phyloP scores from a whole-genome alignment of 179 eudicot species.

The Patellifolia procumbens region DNA sequence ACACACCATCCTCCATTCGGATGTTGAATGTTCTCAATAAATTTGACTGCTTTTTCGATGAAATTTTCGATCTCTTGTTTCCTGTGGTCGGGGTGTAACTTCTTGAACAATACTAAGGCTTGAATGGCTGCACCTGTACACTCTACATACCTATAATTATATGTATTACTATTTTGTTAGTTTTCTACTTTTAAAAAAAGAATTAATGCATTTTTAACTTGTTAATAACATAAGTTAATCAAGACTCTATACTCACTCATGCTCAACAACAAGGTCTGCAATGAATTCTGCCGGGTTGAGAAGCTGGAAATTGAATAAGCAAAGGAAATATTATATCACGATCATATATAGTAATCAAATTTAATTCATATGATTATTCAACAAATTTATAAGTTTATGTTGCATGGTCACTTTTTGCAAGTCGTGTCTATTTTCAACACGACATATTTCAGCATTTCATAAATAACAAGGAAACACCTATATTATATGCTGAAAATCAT shows the following conservation, averaged over 20 bases:
- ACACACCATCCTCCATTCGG: slow-evolving; percentile 61
- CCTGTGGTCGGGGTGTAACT: no score
- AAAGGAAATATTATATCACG: not conserved
- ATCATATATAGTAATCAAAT: not conserved
- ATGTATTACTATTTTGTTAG: not conserved
- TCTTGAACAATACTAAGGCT: no score
- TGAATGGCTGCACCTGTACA: slow-evolving; percentile 54
- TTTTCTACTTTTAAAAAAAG: not conserved
- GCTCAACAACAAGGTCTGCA: no score
- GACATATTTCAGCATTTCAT: no score
- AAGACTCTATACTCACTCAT: slow-evolving; percentile 36
- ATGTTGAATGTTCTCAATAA: slow-evolving; percentile 38
- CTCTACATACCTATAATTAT: slow-evolving; percentile 52
- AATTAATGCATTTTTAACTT: not conserved
- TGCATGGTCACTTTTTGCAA: no score
- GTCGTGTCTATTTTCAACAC: no score
- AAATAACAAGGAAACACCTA: no score
- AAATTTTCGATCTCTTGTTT: no score
- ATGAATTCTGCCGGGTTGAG: slow-evolving; percentile 64
- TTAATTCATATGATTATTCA: no score
- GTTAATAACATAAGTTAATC: not conserved
- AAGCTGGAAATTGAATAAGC: slow-evolving; percentile 27
- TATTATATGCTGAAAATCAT: no score
- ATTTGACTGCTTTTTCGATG: no score
- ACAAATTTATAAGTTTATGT: no score